These are phyloP conservation scores for Pulveroboletus sp. DNA, from an alignment of 768 basidiomycete genomes.

Conservation along the genomic window DNA sequence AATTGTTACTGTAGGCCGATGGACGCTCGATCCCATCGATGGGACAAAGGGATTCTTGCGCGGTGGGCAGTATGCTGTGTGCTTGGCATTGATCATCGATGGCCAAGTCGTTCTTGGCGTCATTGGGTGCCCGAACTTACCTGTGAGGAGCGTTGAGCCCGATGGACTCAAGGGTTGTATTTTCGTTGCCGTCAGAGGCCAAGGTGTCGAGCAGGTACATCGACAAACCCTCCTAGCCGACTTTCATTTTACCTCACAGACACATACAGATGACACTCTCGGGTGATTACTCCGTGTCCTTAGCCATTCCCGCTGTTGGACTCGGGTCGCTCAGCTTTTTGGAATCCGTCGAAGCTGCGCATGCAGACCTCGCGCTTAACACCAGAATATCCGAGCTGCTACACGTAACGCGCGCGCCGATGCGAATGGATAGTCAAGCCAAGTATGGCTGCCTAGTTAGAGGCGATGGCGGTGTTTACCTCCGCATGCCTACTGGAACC, in stretches of 20 bases:
- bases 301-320: slow-evolving; percentile 44
- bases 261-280: slow-evolving; percentile 47
- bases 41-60: slow-evolving; percentile 93
- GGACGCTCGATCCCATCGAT: slow-evolving; percentile 88
- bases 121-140: slow-evolving; percentile 91
- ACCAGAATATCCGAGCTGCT: slow-evolving; percentile 64
- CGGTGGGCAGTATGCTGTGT: slow-evolving; percentile 91
- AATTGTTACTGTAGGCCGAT: slow-evolving; percentile 51
- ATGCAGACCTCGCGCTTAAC: slow-evolving; percentile 87
- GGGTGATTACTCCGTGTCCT: slow-evolving; percentile 41
- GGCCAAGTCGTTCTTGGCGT: slow-evolving; percentile 76
- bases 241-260: background rate
- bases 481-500: slow-evolving; percentile 71
- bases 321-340: slow-evolving; percentile 60
- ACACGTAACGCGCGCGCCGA: slow-evolving; percentile 57
- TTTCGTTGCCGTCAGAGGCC: slow-evolving; percentile 82
- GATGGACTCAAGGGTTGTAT: slow-evolving; percentile 69
- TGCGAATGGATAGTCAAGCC: slow-evolving; percentile 94
- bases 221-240: background rate
- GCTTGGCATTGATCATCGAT: slow-evolving; percentile 78
- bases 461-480: slow-evolving; percentile 80
- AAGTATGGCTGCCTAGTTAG: slow-evolving; percentile 87
- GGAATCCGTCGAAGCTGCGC: slow-evolving; percentile 89
- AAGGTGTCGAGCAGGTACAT: slow-evolving; percentile 72
- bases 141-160: slow-evolving; percentile 46